These are phyloP conservation scores for Coemansia sp. DNA, from an alignment of 192 early-diverging fungal genomes.

Conservation along the genomic window DNA sequence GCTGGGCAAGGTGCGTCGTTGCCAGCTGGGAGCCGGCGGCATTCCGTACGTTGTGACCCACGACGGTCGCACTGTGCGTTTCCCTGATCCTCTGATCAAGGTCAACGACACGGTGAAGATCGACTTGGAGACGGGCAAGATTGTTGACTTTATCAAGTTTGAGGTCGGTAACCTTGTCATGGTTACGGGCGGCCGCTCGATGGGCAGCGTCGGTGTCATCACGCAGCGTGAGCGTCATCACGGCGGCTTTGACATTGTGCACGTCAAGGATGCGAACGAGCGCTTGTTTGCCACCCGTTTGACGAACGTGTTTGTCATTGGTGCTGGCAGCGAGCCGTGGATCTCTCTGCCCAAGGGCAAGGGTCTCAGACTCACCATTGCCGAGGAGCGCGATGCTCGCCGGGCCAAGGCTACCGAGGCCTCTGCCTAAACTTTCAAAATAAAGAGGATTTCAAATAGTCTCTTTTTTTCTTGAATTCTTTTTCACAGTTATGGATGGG, in stretches of 20 bases:
- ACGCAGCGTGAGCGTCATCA: conserved; percentile 95
- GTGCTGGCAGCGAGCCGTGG: conserved; percentile 86
- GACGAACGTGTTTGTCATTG: conserved; percentile 88
- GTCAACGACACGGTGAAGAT: conserved; percentile 99
- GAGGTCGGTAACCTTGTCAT: conserved; percentile 95
- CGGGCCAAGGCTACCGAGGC: conserved; percentile 62
- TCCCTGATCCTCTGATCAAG: conserved; percentile 99
- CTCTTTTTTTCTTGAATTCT: conserved; percentile 2
- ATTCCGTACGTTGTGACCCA: conserved; percentile 97
- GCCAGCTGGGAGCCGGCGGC: conserved; percentile 92
- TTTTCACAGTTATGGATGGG: neutral
- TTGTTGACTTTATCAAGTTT: conserved; percentile 93
- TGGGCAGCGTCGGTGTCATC: conserved; percentile 96
- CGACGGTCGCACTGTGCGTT: conserved; percentile 99
- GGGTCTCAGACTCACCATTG: conserved; percentile 98
- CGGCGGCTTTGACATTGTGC: conserved; percentile 98
- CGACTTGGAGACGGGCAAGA: conserved; percentile 92
- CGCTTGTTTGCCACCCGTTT: conserved; percentile 97
- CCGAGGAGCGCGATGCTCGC: conserved; percentile 97
- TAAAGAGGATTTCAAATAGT: neutral
- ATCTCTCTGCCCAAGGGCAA: conserved; percentile 99
- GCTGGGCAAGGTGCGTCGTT: conserved; percentile 96
- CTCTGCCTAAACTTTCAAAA: conserved; percentile 40
- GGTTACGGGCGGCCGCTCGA: conserved; percentile 98
- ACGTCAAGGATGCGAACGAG: conserved; percentile 97